Evolutionary conservation across 2,329 filamentous ascomycete genomes (phyloP), one percentile per base, ranked within the genome.

Genomic region (Talaromyces sp.): DNA sequence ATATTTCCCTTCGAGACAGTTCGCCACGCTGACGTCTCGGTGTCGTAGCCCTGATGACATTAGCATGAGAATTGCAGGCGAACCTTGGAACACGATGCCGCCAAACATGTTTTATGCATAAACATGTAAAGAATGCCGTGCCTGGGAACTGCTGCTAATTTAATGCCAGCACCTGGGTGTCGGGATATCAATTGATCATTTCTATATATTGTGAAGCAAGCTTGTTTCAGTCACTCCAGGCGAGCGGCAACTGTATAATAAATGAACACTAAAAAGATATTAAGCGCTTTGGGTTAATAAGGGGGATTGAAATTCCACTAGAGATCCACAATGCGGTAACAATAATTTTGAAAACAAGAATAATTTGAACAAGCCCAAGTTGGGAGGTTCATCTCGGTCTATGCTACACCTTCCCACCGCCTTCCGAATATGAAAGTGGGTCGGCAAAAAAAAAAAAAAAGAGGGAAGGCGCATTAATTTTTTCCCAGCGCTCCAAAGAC

Each of bases 1-100:
- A 56, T 60, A 60, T 56, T 36, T 15, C 22, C 10, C 28, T 22
- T 55, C 28, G 59, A 17, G 53, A 22, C 28, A 3, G 28, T 32
- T 32, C 62, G 58, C 61, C 62, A 63, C 58, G 7, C 51, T 63
- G 62, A 63, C 62, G 62, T 63, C 52, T 39, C 25, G 25, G 22
- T 19, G 42, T 9, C 28, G 32, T 25, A 42, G 28, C 54, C 27
- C 33, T 28, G n/a, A 55, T 60, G 28, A 19, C 58, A 56, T 60
- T 47, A 10, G 27, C 25, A 39, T 28, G 17, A 15, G 13, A 58
- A 39, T 52, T 19, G 36, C 51, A 52, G 22, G 51, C 33, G 25
- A 59, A 62, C 32, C 27, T 55, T 55, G 60, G 56, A 33, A 51
- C 28, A 22, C 8, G 28, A 42, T 27, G 60, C 56, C 56, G 59